Evolutionary conservation across 306 rosid genomes (phyloP).

Genomic region (Inga oerstediana): DNA sequence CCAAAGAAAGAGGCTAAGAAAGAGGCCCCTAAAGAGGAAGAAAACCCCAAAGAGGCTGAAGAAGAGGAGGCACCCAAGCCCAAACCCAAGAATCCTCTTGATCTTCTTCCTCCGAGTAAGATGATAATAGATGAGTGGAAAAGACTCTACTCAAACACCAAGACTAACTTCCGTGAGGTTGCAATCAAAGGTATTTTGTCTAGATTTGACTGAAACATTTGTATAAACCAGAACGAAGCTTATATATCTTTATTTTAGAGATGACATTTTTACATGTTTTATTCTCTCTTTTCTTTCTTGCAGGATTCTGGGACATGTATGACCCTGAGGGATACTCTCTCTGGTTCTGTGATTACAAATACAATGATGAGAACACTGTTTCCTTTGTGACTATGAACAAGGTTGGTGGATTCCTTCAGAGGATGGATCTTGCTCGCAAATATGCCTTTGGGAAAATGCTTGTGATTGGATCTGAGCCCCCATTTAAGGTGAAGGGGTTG

Average conservation of each 20-base stretch:
- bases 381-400: constrained; percentile 68
- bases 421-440: constrained; percentile 70
- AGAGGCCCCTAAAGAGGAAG: constrained; percentile 21
- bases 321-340: constrained; percentile 79
- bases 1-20: constrained; percentile 66
- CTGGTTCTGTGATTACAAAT: constrained; percentile 70
- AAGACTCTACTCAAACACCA: constrained; percentile 71
- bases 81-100: constrained; percentile 69
- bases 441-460: constrained; percentile 77
- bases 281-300: background rate
- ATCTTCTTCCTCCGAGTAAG: constrained; percentile 68
- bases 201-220: background rate
- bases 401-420: constrained; percentile 66
- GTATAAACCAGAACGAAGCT: background rate
- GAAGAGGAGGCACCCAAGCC: constrained; percentile 74
- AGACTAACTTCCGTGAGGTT: constrained; percentile 78
- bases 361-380: constrained; percentile 64
- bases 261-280: background rate
- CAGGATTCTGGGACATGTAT: constrained; percentile 81
- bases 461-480: constrained; percentile 57
- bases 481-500: constrained; percentile 65
- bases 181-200: constrained; percentile 59
- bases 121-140: constrained; percentile 80
- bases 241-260: background rate
- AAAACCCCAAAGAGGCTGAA: constrained; percentile 42